Conservation (phyloP, 495 filamentous ascomycete species). For the Penicillium simplicissimum region DNA sequence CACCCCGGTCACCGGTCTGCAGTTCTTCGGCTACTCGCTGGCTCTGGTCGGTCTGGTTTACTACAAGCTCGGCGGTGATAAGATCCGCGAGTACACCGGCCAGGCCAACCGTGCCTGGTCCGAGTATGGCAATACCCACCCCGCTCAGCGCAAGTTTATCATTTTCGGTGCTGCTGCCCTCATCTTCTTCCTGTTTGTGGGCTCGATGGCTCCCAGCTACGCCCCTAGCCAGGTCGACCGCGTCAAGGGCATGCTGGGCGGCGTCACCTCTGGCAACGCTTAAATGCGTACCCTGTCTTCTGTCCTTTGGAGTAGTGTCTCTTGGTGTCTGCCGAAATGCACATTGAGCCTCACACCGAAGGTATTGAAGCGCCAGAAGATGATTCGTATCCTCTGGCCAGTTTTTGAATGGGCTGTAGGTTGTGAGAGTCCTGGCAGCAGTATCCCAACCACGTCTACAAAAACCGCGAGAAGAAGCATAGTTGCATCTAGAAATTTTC, state of each 20-base stretch:
- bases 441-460: background rate
- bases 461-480: background rate
- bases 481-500: background rate
- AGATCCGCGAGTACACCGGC: constrained; percentile 73
- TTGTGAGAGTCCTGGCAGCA: background rate
- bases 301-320: background rate
- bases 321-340: constrained; percentile 3
- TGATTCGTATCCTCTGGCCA: background rate
- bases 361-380: background rate
- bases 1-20: constrained; percentile 75
- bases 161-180: constrained; percentile 63
- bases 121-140: constrained; percentile 76
- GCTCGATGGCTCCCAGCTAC: constrained; percentile 55
- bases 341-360: background rate
- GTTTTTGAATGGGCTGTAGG: background rate
- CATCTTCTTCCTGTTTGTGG: constrained; percentile 69
- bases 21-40: constrained; percentile 94
- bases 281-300: constrained; percentile 16
- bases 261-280: constrained; percentile 39
- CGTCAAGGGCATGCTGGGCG: constrained; percentile 47
- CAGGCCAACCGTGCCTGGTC: constrained; percentile 74
- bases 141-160: constrained; percentile 73
- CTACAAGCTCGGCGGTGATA: constrained; percentile 93
- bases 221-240: constrained; percentile 40
- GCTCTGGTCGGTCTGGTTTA: constrained; percentile 88